A percentile compares a stretch with the other conserved stretches of the same genome.
phyloP scores from a whole-genome alignment of 2,329 filamentous ascomycete species.

The Pestalotiopsis sp. region DNA sequence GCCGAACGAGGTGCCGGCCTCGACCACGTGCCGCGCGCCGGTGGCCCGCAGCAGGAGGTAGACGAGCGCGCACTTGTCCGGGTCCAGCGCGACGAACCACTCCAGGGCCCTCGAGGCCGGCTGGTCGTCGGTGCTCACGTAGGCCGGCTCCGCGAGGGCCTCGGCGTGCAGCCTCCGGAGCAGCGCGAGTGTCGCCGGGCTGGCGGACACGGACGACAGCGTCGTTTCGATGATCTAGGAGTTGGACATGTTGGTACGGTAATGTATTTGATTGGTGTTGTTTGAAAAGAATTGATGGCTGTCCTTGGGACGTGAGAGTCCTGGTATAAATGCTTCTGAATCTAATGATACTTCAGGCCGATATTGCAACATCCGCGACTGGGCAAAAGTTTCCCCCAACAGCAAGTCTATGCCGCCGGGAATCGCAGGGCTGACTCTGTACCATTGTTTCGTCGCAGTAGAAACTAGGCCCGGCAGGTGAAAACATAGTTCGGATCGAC shows the following conservation, averaged over 20 bases:
- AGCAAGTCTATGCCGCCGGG: background rate
- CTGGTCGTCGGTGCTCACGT: slow-evolving; percentile 26
- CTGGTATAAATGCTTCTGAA: background rate
- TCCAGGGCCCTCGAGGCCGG: slow-evolving; percentile 13
- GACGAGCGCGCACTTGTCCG: slow-evolving; percentile 56
- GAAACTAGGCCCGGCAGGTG: background rate
- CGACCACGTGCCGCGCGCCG: slow-evolving; percentile 52
- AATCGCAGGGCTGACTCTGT: background rate
- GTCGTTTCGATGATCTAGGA: slow-evolving; percentile 25
- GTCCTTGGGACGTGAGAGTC: background rate
- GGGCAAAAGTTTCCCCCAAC: background rate
- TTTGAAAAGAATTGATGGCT: background rate
- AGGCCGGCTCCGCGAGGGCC: slow-evolving; percentile 29
- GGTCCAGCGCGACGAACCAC: slow-evolving; percentile 57
- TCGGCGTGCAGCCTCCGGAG: slow-evolving; percentile 31
- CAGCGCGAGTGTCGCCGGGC: slow-evolving; percentile 23
- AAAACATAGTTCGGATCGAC: background rate
- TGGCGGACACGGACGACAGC: slow-evolving; percentile 29
- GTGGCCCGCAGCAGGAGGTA: slow-evolving; percentile 53
- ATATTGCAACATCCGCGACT: background rate
- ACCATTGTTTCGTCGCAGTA: background rate
- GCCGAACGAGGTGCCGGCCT: slow-evolving; percentile 62
- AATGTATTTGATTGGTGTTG: background rate
- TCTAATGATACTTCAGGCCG: background rate
- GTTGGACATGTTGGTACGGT: background rate